phyloP scores from a whole-genome alignment of 2,329 filamentous ascomycete species.

The Aciculosporium take region DNA sequence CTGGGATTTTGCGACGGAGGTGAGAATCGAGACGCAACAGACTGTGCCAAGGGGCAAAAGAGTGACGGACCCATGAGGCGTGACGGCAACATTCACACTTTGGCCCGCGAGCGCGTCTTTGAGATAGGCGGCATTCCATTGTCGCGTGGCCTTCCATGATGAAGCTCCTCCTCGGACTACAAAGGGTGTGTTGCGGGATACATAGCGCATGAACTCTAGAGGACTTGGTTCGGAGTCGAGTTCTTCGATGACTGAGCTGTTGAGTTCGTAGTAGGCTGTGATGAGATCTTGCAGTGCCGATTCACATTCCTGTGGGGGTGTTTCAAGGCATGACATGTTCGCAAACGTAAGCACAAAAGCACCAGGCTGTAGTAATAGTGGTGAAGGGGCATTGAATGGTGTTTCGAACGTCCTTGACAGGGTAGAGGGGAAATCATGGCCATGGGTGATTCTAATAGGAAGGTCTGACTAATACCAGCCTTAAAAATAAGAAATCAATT shows the following conservation, averaged over 20 bases:
- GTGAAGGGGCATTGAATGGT: no score
- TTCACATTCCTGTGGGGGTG: conserved; percentile 3
- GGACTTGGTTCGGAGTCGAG: conserved; percentile 52
- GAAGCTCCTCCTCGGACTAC: conserved; percentile 49
- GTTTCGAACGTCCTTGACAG: no score
- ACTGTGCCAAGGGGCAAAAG: neutral
- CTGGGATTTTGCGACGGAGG: conserved; percentile 10
- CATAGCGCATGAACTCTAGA: conserved; percentile 67
- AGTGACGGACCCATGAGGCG: conserved; percentile 45
- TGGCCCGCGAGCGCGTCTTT: conserved; percentile 37
- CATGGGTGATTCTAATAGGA: no score
- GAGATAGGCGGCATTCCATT: conserved; percentile 51
- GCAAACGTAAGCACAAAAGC: neutral
- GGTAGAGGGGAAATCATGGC: no score
- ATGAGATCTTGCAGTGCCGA: conserved; percentile 36
- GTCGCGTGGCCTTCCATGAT: conserved; percentile 46
- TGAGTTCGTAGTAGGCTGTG: conserved; percentile 59
- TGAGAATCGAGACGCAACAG: neutral
- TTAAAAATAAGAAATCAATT: no score
- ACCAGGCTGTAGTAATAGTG: neutral
- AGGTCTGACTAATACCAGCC: no score
- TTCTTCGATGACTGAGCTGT: conserved; percentile 44
- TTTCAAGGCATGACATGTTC: neutral
- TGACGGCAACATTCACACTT: conserved; percentile 61
- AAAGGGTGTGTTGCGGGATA: conserved; percentile 61